A percentile compares a stretch with the other conserved stretches of the same genome.
phyloP scores from a whole-genome alignment of 345 rosid genomes.

The Citrus australasica region DNA sequence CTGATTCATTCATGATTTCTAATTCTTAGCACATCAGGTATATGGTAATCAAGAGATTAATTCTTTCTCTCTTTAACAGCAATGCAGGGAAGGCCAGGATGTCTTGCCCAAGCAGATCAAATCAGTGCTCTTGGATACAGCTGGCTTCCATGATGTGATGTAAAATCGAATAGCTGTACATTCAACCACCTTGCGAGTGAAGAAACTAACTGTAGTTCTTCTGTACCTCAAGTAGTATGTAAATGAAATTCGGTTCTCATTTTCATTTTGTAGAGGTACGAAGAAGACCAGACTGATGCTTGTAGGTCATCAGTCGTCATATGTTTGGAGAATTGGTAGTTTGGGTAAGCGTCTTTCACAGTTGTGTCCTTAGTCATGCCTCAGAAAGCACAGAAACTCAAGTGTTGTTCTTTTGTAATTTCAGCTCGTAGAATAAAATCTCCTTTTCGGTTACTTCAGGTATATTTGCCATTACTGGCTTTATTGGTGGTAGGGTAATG shows the following conservation, averaged over 20 bases:
- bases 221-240: conserved; percentile 19
- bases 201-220: conserved; percentile 23
- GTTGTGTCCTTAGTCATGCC: not conserved
- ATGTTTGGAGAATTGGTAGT: not conserved
- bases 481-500: not conserved
- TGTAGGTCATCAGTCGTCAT: not conserved
- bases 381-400: conserved; percentile 3
- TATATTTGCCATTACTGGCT: not conserved
- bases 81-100: conserved; percentile 87
- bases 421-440: conserved; percentile 13
- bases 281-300: not conserved
- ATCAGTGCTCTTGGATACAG: conserved; percentile 84
- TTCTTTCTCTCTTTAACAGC: conserved; percentile 41
- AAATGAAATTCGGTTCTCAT: conserved; percentile 13
- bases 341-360: conserved; percentile 6
- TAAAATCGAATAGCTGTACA: conserved; percentile 16
- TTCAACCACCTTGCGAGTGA: conserved; percentile 1
- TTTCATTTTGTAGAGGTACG: not conserved
- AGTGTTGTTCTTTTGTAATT: conserved; percentile 9
- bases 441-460: not conserved
- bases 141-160: conserved; percentile 61
- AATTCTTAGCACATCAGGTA: not conserved
- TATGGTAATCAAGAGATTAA: conserved; percentile 10
- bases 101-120: conserved; percentile 85
- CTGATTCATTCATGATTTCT: not conserved